These are phyloP conservation scores for Crithidia bombi DNA, from an alignment of 208 protist species.

Conservation along the genomic window DNA sequence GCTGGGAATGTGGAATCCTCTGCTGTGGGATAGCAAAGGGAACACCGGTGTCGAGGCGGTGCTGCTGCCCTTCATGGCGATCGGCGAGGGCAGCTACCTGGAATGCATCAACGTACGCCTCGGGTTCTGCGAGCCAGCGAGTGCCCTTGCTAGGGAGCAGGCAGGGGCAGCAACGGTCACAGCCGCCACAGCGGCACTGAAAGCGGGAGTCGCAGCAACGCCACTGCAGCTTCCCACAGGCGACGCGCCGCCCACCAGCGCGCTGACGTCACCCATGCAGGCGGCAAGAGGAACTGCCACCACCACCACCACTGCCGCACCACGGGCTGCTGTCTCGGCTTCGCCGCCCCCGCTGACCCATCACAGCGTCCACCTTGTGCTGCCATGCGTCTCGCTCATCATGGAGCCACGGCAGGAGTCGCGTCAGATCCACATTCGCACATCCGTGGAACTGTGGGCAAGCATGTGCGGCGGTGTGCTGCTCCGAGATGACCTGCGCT, in stretches of 20 bases:
- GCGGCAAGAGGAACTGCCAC: too few species aligned
- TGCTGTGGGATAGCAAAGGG: constrained; percentile 33
- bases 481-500: constrained; percentile 30
- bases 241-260: too few species aligned
- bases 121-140: constrained; percentile 37
- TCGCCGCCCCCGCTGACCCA: constrained; percentile 9
- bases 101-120: constrained; percentile 56
- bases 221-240: too few species aligned
- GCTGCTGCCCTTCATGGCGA: constrained; percentile 70
- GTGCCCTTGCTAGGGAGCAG: background rate
- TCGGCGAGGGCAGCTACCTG: constrained; percentile 82
- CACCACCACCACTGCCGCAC: background rate
- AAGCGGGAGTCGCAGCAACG: background rate
- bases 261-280: too few species aligned
- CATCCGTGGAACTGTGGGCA: constrained; percentile 19
- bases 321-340: background rate
- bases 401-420: constrained; percentile 26
- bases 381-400: constrained; percentile 31
- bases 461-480: constrained; percentile 22
- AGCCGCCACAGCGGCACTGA: background rate
- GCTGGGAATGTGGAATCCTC: constrained; percentile 27
- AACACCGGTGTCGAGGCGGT: constrained; percentile 43
- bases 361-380: constrained; percentile 25
- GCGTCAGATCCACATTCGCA: constrained; percentile 27
- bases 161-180: background rate